A percentile compares a stretch with the other conserved stretches of the same genome.
Conservation (phyloP, 1,284 basidiomycete species). For the Ustilago trichophora region DNA sequence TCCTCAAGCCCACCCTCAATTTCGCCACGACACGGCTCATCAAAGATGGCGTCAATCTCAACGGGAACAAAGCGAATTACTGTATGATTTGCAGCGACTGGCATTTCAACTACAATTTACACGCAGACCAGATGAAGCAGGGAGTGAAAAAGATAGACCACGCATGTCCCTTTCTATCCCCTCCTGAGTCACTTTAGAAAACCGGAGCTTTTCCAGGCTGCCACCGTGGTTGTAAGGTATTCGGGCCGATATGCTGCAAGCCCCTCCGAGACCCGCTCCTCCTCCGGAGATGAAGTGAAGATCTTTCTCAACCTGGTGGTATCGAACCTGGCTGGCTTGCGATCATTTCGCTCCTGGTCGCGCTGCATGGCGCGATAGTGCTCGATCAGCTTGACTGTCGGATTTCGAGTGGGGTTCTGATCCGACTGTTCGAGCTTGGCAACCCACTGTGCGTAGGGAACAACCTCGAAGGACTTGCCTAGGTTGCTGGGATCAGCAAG, state of each 20-base stretch:
- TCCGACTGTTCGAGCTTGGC: slow-evolving; percentile 68
- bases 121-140: slow-evolving; percentile 1
- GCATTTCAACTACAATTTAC: too few relatives aligned
- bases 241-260: slow-evolving; percentile 19
- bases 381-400: slow-evolving; percentile 70
- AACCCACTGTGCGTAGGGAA: slow-evolving; percentile 74
- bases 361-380: slow-evolving; percentile 68
- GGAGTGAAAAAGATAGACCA: too few relatives aligned
- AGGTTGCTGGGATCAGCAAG: slow-evolving; percentile 69
- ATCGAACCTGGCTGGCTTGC: slow-evolving; percentile 13
- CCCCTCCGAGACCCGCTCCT: slow-evolving; percentile 2
- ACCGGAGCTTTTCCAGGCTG: slow-evolving; percentile 23
- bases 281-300: slow-evolving; percentile 5
- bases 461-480: slow-evolving; percentile 80
- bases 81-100: too few relatives aligned
- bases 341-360: not conserved
- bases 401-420: slow-evolving; percentile 69
- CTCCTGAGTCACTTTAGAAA: slow-evolving; percentile 14
- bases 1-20: too few relatives aligned
- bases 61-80: too few relatives aligned
- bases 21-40: too few relatives aligned
- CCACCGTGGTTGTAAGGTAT: slow-evolving; percentile 16
- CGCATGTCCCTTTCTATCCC: too few relatives aligned
- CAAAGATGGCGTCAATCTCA: too few relatives aligned
- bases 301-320: slow-evolving; percentile 7